Evolutionary conservation across 352 stramenopile species (phyloP).

Genomic region (Phytophthora citricola): DNA sequence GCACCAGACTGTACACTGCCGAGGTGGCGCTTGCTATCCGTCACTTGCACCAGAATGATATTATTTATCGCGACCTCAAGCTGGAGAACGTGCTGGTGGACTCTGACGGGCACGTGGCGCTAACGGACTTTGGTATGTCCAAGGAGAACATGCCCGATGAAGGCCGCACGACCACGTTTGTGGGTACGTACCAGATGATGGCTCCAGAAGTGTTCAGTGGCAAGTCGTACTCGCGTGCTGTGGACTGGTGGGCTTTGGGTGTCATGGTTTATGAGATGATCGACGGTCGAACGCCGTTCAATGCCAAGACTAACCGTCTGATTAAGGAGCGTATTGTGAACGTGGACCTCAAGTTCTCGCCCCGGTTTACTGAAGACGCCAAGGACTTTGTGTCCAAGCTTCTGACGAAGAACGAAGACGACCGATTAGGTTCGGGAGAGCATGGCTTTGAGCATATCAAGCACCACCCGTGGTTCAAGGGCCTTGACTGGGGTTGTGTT

Average conservation of each 20-base stretch:
- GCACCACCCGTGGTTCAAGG: slow-evolving; percentile 87
- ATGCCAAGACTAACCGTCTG: slow-evolving; percentile 86
- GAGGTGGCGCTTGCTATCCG: slow-evolving; percentile 97
- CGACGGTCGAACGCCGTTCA: slow-evolving; percentile 86
- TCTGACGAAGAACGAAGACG: slow-evolving; percentile 93
- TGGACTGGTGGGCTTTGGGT: slow-evolving; percentile 91
- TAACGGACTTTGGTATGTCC: slow-evolving; percentile 99
- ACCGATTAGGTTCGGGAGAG: slow-evolving; percentile 93
- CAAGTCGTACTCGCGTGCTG: slow-evolving; percentile 88
- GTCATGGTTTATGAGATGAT: slow-evolving; percentile 93
- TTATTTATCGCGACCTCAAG: slow-evolving; percentile 99
- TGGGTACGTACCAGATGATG: slow-evolving; percentile 94
- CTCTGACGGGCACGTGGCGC: slow-evolving; percentile 94
- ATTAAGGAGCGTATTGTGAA: slow-evolving; percentile 89
- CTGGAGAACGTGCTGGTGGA: slow-evolving; percentile 99
- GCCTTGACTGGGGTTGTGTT: slow-evolving; percentile 88
- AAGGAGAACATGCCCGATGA: slow-evolving; percentile 97
- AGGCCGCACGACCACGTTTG: slow-evolving; percentile 87
- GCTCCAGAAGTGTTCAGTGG: slow-evolving; percentile 90
- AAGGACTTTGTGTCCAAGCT: slow-evolving; percentile 90
- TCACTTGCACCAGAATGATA: slow-evolving; percentile 93
- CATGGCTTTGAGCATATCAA: slow-evolving; percentile 90
- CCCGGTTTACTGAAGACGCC: slow-evolving; percentile 80
- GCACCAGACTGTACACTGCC: slow-evolving; percentile 95
- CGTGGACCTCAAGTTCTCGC: slow-evolving; percentile 84